Percentiles rank a stretch among this genome's conserved stretches.
Conservation (phyloP, 83 land plant species). For the Diphasiastrum complanatum region DNA sequence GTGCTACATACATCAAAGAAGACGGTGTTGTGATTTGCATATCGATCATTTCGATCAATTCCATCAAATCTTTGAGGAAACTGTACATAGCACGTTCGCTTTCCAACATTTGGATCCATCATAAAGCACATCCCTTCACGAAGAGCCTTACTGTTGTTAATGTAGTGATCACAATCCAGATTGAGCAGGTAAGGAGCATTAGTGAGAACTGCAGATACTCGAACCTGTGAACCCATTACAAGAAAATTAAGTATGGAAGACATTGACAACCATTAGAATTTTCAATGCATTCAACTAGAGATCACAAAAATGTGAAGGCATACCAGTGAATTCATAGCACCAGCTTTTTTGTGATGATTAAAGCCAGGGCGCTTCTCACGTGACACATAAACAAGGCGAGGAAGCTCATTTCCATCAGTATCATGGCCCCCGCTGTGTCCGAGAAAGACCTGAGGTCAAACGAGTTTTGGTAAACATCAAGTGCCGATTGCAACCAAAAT, state of each 20-base stretch:
- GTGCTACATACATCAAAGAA: conserved; percentile 76
- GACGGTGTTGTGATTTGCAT: conserved; percentile 73
- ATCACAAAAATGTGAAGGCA: conserved; percentile 5
- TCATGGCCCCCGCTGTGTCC: conserved; percentile 70
- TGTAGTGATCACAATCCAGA: conserved; percentile 61
- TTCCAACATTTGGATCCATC: conserved; percentile 69
- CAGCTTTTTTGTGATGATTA: conserved; percentile 82
- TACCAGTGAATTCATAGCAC: conserved; percentile 87
- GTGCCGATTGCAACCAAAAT: background rate
- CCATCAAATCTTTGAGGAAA: conserved; percentile 21
- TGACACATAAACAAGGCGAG: conserved; percentile 44
- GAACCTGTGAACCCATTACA: conserved; percentile 42
- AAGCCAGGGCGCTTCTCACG: conserved; percentile 61
- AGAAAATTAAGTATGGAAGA: background rate
- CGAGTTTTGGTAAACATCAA: background rate
- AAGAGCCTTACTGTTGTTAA: conserved; percentile 13
- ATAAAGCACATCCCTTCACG: conserved; percentile 84
- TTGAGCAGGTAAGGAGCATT: conserved; percentile 68
- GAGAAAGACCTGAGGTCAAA: conserved; percentile 69
- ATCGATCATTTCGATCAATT: conserved; percentile 71
- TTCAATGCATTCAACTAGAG: background rate
- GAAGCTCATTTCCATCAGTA: conserved; percentile 30
- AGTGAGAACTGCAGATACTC: conserved; percentile 78
- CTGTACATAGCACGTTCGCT: conserved; percentile 34
- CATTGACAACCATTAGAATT: background rate